Conservation (phyloP, 768 basidiomycete species). For the Crepidotus variabilis region DNA sequence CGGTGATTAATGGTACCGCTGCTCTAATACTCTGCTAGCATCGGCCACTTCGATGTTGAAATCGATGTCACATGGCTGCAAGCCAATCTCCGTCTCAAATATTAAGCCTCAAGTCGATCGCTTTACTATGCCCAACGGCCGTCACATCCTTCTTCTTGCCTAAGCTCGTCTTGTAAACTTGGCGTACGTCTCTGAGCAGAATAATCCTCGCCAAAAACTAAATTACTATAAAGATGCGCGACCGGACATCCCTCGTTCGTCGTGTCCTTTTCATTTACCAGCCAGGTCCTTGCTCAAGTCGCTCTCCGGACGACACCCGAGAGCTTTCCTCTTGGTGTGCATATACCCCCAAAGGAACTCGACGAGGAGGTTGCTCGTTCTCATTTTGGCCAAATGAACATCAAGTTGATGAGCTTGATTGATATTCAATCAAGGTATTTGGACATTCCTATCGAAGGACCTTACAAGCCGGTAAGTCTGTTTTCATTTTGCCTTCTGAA, state of each 20-base stretch:
- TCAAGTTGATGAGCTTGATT: constrained; percentile 83
- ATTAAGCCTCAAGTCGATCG: constrained; percentile 99
- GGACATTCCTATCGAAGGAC: constrained; percentile 80
- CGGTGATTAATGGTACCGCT: not conserved
- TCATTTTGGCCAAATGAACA: constrained; percentile 86
- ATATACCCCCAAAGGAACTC: constrained; percentile 97
- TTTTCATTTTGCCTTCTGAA: not conserved
- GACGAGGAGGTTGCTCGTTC: constrained; percentile 99
- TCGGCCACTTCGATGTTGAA: constrained; percentile 84
- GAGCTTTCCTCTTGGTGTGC: constrained; percentile 94
- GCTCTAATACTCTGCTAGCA: constrained; percentile 40
- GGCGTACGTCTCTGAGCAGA: no score
- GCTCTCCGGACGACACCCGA: constrained; percentile 93
- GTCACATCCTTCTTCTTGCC: constrained; percentile 95
- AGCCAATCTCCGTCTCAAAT: constrained; percentile 80
- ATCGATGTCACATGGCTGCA: constrained; percentile 99
- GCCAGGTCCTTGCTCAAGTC: constrained; percentile 98
- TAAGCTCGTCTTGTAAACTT: constrained; percentile 99
- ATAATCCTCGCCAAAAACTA: no score
- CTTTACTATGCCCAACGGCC: constrained; percentile 87
- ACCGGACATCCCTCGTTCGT: constrained; percentile 99
- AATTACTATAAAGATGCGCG: constrained; percentile 89
- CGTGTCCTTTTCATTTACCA: constrained; percentile 99
- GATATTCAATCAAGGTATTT: constrained; percentile 84
- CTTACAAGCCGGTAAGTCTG: constrained; percentile 47